Conservation (phyloP, 495 filamentous ascomycete genomes). For the Filosporella fistucella region DNA sequence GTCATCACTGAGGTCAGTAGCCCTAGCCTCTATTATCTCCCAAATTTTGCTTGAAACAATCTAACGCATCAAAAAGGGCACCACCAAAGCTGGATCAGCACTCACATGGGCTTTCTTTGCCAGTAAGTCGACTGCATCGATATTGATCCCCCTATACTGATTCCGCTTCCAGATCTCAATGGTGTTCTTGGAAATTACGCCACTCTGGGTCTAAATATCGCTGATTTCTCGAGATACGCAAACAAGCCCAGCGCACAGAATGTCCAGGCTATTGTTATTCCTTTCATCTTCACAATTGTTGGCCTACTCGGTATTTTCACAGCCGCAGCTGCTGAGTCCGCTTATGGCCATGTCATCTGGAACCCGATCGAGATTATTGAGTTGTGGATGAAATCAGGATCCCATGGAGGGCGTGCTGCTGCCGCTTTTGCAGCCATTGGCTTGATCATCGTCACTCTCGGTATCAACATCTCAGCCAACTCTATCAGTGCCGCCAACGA, state of each 20-base stretch:
- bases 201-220: conserved; percentile 25
- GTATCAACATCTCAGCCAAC: conserved; percentile 56
- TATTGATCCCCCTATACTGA: conserved; percentile 27
- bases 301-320: conserved; percentile 37
- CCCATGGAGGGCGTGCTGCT: conserved; percentile 34
- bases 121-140: conserved; percentile 17
- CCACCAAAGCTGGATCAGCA: conserved; percentile 18
- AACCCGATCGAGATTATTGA: conserved; percentile 36
- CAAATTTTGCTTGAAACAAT: too few species aligned
- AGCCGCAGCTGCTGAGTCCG: conserved; percentile 27
- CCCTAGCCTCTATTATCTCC: too few species aligned
- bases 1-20: conserved; percentile 16
- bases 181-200: conserved; percentile 15
- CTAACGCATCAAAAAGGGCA: too few species aligned
- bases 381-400: conserved; percentile 22
- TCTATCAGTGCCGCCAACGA: conserved; percentile 55
- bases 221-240: conserved; percentile 21
- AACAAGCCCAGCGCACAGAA: conserved; percentile 14
- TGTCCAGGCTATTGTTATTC: conserved; percentile 34
- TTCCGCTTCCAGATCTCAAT: conserved; percentile 10
- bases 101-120: conserved; percentile 25
- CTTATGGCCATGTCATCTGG: conserved; percentile 36
- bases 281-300: conserved; percentile 34
- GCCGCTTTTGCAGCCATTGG: conserved; percentile 50
- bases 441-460: conserved; percentile 47